Evolutionary conservation across 257 asterid genomes (phyloP).

Genomic region (Petunia secreta): DNA sequence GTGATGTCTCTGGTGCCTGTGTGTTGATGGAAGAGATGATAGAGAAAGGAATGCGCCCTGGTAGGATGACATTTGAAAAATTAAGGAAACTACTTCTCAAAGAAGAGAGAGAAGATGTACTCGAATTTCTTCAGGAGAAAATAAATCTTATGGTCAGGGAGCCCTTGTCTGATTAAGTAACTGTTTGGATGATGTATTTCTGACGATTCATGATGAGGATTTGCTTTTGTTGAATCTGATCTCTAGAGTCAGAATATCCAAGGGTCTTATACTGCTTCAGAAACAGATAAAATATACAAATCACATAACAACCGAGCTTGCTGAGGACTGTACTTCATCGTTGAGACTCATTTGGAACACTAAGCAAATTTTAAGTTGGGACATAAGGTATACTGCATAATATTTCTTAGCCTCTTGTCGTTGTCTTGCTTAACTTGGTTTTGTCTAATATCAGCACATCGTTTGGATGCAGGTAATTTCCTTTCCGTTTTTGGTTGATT

Average conservation of each 20-base stretch:
- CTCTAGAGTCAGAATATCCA: too few species aligned
- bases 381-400: neutral
- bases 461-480: neutral
- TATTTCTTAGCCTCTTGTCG: neutral
- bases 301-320: neutral
- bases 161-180: constrained; percentile 62
- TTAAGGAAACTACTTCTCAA: constrained; percentile 65
- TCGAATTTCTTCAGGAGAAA: constrained; percentile 67
- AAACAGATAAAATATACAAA: neutral
- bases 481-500: neutral
- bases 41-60: constrained; percentile 79
- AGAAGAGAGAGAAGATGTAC: constrained; percentile 76
- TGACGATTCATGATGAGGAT: too few species aligned
- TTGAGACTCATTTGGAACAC: neutral
- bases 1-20: constrained; percentile 59
- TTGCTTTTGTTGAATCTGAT: too few species aligned
- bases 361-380: neutral
- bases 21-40: constrained; percentile 84
- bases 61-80: constrained; percentile 70
- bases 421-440: neutral
- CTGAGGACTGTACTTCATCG: neutral
- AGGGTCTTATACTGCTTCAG: too few species aligned
- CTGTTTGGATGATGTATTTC: too few species aligned
- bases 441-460: neutral
- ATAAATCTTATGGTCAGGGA: constrained; percentile 80